Evolutionary conservation across 1,139 yeast genomes (phyloP).

Genomic region (Magnusiomyces suaveolens): DNA sequence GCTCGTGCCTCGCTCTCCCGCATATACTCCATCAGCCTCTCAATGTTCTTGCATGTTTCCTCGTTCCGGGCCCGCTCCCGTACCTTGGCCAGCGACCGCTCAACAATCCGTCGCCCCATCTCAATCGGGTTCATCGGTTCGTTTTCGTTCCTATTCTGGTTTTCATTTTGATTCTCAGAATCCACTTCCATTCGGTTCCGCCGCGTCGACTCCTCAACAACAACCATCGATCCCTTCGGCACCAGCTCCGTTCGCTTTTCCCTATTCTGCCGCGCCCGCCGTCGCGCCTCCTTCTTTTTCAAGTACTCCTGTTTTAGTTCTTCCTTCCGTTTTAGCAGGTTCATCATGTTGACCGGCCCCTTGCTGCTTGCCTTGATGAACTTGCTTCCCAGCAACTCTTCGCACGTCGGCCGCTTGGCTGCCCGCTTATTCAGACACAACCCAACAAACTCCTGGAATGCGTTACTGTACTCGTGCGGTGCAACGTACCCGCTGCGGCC

Average conservation of each 20-base stretch:
- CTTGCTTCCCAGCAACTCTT: constrained; percentile 17
- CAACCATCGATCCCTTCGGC: background rate
- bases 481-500: constrained; percentile 13
- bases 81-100: background rate
- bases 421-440: constrained; percentile 55
- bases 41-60: background rate
- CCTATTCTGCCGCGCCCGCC: constrained; percentile 3
- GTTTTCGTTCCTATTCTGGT: too few relatives aligned
- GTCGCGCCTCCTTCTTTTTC: constrained; percentile 6
- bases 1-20: background rate
- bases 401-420: constrained; percentile 32
- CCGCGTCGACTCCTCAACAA: too few relatives aligned
- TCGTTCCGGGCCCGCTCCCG: background rate
- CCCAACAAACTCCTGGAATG: constrained; percentile 50
- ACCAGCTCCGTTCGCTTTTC: background rate
- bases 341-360: background rate
- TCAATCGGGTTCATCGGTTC: background rate
- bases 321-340: constrained; percentile 6
- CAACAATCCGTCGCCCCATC: background rate
- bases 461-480: constrained; percentile 35
- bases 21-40: background rate
- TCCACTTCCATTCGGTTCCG: too few relatives aligned
- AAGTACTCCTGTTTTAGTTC: constrained; percentile 7
- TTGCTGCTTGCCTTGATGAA: constrained; percentile 6
- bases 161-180: too few relatives aligned